Percentiles rank a stretch among this genome's conserved stretches.
These are phyloP conservation scores for Phragmites australis DNA, from an alignment of 176 grass and related monocot genomes.

Conservation along the genomic window DNA sequence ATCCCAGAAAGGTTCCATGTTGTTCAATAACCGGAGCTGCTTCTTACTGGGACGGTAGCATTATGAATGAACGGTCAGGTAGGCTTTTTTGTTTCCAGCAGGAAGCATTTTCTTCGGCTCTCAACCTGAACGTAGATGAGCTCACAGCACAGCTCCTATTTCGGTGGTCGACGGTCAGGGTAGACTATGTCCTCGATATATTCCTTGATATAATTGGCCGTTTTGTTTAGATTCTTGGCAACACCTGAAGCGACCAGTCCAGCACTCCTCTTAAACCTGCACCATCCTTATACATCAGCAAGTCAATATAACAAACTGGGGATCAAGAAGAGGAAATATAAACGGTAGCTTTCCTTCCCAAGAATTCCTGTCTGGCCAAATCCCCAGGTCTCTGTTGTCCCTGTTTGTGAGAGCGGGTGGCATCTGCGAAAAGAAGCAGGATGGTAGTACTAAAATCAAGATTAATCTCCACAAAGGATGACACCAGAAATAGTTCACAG, in stretches of 20 bases:
- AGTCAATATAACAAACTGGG: neutral
- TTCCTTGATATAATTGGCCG: slow-evolving; percentile 68
- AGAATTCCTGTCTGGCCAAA: slow-evolving; percentile 52
- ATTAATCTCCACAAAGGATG: neutral
- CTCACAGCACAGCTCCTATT: slow-evolving; percentile 35
- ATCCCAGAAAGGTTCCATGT: slow-evolving; percentile 2
- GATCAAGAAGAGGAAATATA: slow-evolving; percentile 3
- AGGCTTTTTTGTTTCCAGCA: neutral
- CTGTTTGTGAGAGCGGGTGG: slow-evolving; percentile 23
- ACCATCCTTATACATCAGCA: slow-evolving; percentile 35
- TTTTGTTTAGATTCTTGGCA: slow-evolving; percentile 68
- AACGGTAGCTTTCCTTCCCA: slow-evolving; percentile 56
- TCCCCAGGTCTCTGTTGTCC: slow-evolving; percentile 47
- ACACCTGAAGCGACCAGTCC: slow-evolving; percentile 86
- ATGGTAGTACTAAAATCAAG: neutral
- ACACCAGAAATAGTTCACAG: neutral
- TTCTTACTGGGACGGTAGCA: neutral
- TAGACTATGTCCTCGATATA: slow-evolving; percentile 80
- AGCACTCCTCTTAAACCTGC: slow-evolving; percentile 78
- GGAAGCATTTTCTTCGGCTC: slow-evolving; percentile 1
- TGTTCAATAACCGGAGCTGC: neutral
- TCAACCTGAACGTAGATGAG: slow-evolving; percentile 10
- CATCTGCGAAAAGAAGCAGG: slow-evolving; percentile 26
- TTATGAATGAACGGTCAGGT: neutral
- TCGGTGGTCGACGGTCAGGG: slow-evolving; percentile 65